Evolutionary conservation across 345 rosid species (phyloP), one percentile per base, ranked within the genome.

Genomic region (Salix purpurea): DNA sequence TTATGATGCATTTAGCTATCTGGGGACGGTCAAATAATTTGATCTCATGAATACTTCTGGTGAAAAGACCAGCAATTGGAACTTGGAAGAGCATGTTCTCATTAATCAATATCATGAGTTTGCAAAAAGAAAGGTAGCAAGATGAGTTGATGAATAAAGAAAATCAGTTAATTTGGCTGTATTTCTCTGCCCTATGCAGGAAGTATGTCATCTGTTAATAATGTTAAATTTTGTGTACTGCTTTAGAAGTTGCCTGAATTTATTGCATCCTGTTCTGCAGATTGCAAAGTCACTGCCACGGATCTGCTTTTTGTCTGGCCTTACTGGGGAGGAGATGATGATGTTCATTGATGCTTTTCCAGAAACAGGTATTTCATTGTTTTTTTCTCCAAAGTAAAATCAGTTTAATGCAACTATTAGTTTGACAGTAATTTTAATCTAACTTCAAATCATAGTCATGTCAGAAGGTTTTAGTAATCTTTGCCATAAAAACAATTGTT

Each of bases 281-380:
- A 60, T 91, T 4, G 94, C 91, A 0, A 81, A 86, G 76, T 85
- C 92, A 8, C 65, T 92, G 69, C 97, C 97, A 34, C 85, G 94
- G 67, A 91, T 94, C 67, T 92, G 97, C 89, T 85, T 91, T 82
- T 84, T 92, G 58, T 94, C 97, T 65, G 97, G 97, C 73, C 92
- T 92, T 71, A 90, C 82, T 18, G 97, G 98, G 74, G 98, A 94
- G 81, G 98, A 94, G 85, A 90, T 88, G 90, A 91, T 89, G 91
- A 94, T 94, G 98, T 90, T 94, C 83, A 90, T 92, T 26, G 95
- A 92, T 79, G 92, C 95, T 73, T 94, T 91, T 72, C 90, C 91
- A 10, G 97, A 94, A 78, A 70, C 89, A 10, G 97, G 97, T 91
- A 92, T 58, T 4, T 69, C 16, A 40, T 36, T 24, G 1, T 54